Evolutionary conservation across 78 protist genomes (phyloP).

Genomic region (Ministeria vibrans): DNA sequence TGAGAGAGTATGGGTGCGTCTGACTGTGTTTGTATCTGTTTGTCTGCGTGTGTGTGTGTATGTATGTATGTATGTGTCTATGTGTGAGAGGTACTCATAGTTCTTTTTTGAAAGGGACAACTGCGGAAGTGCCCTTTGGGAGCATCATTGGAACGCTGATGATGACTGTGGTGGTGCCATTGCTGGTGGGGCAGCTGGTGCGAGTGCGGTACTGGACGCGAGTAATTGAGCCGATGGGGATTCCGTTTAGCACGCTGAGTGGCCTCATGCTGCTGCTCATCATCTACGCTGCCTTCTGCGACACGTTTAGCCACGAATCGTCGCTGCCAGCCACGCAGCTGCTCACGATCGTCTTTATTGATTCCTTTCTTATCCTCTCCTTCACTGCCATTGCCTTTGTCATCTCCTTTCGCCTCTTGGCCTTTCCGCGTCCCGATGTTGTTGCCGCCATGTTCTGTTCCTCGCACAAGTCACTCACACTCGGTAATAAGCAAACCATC

Average conservation of each 20-base stretch:
- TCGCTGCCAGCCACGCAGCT: not conserved
- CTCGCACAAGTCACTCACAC: slow-evolving; percentile 20
- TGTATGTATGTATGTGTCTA: too few relatives aligned
- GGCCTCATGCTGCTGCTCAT: not conserved
- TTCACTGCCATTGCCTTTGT: not conserved
- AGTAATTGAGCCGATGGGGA: not conserved
- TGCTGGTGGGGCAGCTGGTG: not conserved
- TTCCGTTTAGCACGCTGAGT: not conserved
- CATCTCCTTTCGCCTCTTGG: not conserved
- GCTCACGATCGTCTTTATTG: not conserved
- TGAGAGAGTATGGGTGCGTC: too few relatives aligned
- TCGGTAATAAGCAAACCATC: not conserved
- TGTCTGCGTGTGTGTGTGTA: too few relatives aligned
- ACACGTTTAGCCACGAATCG: not conserved
- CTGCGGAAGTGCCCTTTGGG: too few relatives aligned
- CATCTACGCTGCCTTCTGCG: not conserved
- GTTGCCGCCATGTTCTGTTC: not conserved
- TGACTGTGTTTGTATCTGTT: too few relatives aligned
- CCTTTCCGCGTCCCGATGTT: slow-evolving; percentile 3
- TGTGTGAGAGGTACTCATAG: too few relatives aligned
- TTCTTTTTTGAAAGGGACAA: too few relatives aligned
- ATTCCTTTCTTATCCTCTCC: not conserved
- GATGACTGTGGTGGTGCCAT: not conserved
- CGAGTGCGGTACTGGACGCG: not conserved
- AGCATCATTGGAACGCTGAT: too few relatives aligned